Evolutionary conservation across 805 yeast species (phyloP), one percentile per base, ranked within the genome.

Genomic region (Candida sakaeoensis): DNA sequence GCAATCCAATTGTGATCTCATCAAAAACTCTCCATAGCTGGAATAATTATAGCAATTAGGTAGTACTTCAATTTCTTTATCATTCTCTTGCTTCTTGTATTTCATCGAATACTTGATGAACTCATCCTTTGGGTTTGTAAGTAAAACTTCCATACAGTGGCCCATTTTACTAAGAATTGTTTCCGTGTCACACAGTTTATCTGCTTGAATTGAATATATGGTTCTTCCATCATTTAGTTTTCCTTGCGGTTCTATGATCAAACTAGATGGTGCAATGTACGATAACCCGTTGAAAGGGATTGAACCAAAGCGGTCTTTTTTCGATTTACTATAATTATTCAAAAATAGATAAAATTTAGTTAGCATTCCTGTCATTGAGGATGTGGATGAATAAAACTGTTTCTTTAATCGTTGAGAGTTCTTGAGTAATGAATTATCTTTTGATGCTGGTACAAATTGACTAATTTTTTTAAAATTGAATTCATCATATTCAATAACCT

Each of bases 1-100:
- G 43, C 96, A 88, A 61, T 91, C 99, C 34, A 93, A 69, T 59
- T 91, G 98, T 0, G 98, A 91, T 47, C 98, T 71, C 77, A 91
- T 72, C 10, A 91, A 54, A 51, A 93, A 85, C 30, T 74, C 70
- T 3, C 82, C 88, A 41, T 77, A 63, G 27, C 64, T 61, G 5
- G 95, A 79, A 58, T 87, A 90, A 55, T 89, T 90, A 55, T 89
- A 90, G 8, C 55, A 51, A 39, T 62, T 63, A 16, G 48, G 47
- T 4, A 54, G 54, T 21, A 42, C 31, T 29, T 45, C 33, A 4
- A 26, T 38, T 22, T 33, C 42, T 24, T 36, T 37, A 28, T 37
- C 36, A 40, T 16, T 46, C 8, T 13, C 9, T 21, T 6, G 9
- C 9, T 21, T 21, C 36, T 54, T 46, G 39, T 22, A 44, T 9